Conservation (phyloP, 1,139 yeast species). For the Geotrichum histeridarum region DNA sequence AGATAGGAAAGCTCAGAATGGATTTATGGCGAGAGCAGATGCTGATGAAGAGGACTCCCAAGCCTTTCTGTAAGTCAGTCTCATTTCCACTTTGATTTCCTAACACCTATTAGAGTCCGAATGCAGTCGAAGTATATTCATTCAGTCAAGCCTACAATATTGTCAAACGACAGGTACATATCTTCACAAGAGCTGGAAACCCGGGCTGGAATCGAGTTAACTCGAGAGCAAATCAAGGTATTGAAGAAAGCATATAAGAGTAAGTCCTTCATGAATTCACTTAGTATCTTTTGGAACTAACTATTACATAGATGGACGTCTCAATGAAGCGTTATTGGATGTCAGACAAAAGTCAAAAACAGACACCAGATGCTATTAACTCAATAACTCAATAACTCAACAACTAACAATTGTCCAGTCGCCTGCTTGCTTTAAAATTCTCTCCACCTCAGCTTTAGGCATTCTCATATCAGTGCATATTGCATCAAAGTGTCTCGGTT, state of each 20-base stretch:
- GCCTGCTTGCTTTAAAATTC: conserved; percentile 27
- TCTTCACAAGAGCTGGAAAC: conserved; percentile 31
- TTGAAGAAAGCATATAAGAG: conserved; percentile 37
- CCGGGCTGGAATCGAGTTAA: conserved; percentile 36
- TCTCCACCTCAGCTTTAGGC: conserved; percentile 49
- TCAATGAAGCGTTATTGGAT: conserved; percentile 43
- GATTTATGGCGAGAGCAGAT: conserved; percentile 6
- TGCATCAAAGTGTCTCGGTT: conserved; percentile 62
- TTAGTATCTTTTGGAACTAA: not conserved
- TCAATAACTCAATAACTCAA: conserved; percentile 12
- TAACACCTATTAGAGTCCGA: conserved; percentile 9
- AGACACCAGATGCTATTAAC: conserved; percentile 37
- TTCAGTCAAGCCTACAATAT: conserved; percentile 27
- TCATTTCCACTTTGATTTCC: not conserved
- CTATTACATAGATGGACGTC: conserved; percentile 32
- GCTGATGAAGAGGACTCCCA: conserved; percentile 18
- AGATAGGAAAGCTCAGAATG: conserved; percentile 9
- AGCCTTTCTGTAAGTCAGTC: conserved; percentile 20
- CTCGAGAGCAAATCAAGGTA: conserved; percentile 29
- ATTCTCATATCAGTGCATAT: conserved; percentile 64
- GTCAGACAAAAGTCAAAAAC: conserved; percentile 37
- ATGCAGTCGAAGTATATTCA: conserved; percentile 28
- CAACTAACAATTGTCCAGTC: conserved; percentile 33
- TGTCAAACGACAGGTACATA: conserved; percentile 26
- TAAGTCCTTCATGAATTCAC: conserved; percentile 7